These are phyloP conservation scores for Moesziomyces sp. DNA, from an alignment of 1,284 basidiomycete genomes.

Conservation along the genomic window DNA sequence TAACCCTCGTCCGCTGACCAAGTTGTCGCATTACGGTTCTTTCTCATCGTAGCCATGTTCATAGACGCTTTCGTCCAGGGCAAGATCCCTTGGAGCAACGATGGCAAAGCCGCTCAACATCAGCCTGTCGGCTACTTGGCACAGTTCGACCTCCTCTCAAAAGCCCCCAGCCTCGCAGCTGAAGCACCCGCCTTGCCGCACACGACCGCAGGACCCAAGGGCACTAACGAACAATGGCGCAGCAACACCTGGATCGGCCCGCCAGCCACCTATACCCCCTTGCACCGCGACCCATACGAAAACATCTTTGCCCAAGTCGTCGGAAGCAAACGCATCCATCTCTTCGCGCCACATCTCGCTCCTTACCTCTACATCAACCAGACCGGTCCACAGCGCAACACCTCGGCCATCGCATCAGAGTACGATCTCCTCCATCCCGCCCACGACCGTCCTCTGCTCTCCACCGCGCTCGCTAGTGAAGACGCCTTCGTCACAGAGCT, in stretches of 20 bases:
- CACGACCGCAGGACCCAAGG: slow-evolving; percentile 44
- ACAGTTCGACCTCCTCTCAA: slow-evolving; percentile 50
- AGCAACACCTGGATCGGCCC: slow-evolving; percentile 57
- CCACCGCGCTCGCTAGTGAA: slow-evolving; percentile 22
- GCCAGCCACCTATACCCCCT: slow-evolving; percentile 45
- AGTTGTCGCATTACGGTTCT: no score
- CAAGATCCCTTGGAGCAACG: slow-evolving; percentile 39
- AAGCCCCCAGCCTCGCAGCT: slow-evolving; percentile 17
- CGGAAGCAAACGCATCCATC: slow-evolving; percentile 45
- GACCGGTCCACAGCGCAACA: slow-evolving; percentile 42
- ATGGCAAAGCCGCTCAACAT: background rate
- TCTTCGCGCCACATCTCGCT: slow-evolving; percentile 37
- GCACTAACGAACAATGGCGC: slow-evolving; percentile 46
- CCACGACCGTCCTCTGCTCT: slow-evolving; percentile 21
- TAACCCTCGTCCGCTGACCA: no score
- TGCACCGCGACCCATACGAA: slow-evolving; percentile 54
- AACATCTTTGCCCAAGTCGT: slow-evolving; percentile 54
- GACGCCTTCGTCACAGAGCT: slow-evolving; percentile 27
- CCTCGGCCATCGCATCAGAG: slow-evolving; percentile 37
- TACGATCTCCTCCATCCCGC: slow-evolving; percentile 27
- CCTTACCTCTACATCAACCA: slow-evolving; percentile 32
- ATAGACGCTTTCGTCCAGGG: slow-evolving; percentile 51
- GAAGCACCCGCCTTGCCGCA: slow-evolving; percentile 51
- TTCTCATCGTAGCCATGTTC: slow-evolving; percentile 16
- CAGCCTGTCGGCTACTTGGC: slow-evolving; percentile 48